phyloP scores from a whole-genome alignment of 2,329 filamentous ascomycete species.

The Xylaria multiplex region DNA sequence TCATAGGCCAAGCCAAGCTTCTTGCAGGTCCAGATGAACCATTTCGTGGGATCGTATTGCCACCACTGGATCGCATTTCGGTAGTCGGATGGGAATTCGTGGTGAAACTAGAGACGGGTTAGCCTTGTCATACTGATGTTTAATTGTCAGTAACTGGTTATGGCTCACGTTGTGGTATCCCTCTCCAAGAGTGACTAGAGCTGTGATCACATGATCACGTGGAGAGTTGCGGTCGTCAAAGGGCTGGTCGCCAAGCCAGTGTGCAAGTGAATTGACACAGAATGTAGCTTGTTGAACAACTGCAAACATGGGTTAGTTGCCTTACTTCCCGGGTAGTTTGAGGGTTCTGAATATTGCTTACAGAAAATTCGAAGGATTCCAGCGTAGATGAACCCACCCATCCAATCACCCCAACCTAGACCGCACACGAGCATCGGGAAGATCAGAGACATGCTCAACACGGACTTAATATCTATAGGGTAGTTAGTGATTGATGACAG shows the following conservation, averaged over 20 bases:
- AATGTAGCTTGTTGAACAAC: conserved; percentile 63
- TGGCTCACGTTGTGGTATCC: conserved; percentile 70
- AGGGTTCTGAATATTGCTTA: conserved; percentile 2
- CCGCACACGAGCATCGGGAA: conserved; percentile 60
- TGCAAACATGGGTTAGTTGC: conserved; percentile 18
- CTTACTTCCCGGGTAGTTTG: not conserved
- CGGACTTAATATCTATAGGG: conserved; percentile 54
- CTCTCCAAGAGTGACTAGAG: conserved; percentile 73
- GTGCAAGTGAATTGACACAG: conserved; percentile 64
- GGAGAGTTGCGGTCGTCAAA: conserved; percentile 78
- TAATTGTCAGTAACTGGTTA: not conserved
- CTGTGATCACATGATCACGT: conserved; percentile 74
- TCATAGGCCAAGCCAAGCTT: conserved; percentile 73
- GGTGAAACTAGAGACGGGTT: conserved; percentile 62
- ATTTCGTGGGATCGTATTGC: conserved; percentile 78
- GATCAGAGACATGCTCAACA: conserved; percentile 58
- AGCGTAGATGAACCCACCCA: conserved; percentile 61
- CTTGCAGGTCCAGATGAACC: conserved; percentile 75
- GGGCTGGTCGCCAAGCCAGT: conserved; percentile 70
- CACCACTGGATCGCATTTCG: conserved; percentile 76
- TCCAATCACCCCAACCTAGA: conserved; percentile 60
- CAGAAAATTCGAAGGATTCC: conserved; percentile 62
- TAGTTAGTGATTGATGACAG: conserved; percentile 10
- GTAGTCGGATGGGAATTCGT: conserved; percentile 77
- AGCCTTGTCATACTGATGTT: not conserved